Percentiles rank a stretch among this genome's conserved stretches.
Evolutionary conservation across 805 yeast genomes (phyloP).

Genomic region (Candida fluviatilis): DNA sequence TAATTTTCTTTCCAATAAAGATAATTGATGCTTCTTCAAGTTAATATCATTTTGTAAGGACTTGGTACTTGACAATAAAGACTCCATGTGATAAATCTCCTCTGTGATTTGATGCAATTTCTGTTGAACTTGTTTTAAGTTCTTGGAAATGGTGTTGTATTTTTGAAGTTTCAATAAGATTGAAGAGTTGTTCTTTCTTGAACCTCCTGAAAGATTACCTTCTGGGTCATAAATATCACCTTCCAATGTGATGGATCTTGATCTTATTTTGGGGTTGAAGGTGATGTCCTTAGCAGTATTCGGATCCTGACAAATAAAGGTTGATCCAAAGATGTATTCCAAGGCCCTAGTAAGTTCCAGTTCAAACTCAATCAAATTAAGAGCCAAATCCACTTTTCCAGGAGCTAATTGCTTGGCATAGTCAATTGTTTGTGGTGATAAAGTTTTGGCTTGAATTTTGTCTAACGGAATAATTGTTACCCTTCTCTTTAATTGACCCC

Average conservation of each 20-base stretch:
- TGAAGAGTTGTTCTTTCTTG: slow-evolving; percentile 57
- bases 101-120: slow-evolving; percentile 38
- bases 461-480: slow-evolving; percentile 92
- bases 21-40: slow-evolving; percentile 55
- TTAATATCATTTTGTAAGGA: slow-evolving; percentile 56
- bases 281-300: slow-evolving; percentile 87
- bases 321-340: slow-evolving; percentile 86
- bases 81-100: slow-evolving; percentile 40
- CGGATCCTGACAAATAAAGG: slow-evolving; percentile 84
- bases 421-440: slow-evolving; percentile 49
- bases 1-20: slow-evolving; percentile 50
- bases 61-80: slow-evolving; percentile 46
- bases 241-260: slow-evolving; percentile 81
- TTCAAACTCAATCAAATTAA: slow-evolving; percentile 74
- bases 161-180: slow-evolving; percentile 63
- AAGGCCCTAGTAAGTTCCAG: slow-evolving; percentile 71
- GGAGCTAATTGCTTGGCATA: slow-evolving; percentile 79
- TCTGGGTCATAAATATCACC: slow-evolving; percentile 96
- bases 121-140: slow-evolving; percentile 36
- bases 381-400: slow-evolving; percentile 83
- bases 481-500: slow-evolving; percentile 72
- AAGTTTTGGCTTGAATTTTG: slow-evolving; percentile 62
- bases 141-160: slow-evolving; percentile 44
- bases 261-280: slow-evolving; percentile 72
- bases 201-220: slow-evolving; percentile 96